phyloP scores from a whole-genome alignment of 208 protist species.

The Trypanosoma avium region DNA sequence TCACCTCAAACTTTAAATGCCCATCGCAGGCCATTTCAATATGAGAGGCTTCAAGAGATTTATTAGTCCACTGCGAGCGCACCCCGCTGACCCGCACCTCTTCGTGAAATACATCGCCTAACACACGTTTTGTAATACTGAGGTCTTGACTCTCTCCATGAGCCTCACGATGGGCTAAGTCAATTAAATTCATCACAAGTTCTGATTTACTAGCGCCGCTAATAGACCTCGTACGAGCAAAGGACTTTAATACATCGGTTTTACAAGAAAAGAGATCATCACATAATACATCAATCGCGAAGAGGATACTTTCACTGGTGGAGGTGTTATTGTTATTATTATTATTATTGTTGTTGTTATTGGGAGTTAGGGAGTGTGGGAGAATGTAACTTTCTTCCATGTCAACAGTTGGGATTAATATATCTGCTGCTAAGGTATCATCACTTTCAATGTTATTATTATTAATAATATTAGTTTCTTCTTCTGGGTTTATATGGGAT shows the following conservation, averaged over 20 bases:
- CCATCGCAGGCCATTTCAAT: slow-evolving; percentile 81
- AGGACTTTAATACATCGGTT: slow-evolving; percentile 74
- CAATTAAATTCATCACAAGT: slow-evolving; percentile 74
- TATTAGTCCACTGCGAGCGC: slow-evolving; percentile 82
- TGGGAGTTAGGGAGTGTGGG: neutral
- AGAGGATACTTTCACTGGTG: slow-evolving; percentile 51
- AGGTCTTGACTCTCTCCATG: slow-evolving; percentile 86
- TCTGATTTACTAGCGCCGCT: slow-evolving; percentile 55
- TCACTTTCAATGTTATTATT: slow-evolving; percentile 23
- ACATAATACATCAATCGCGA: slow-evolving; percentile 78
- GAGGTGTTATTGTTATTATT: too few species aligned
- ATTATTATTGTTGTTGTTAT: too few species aligned
- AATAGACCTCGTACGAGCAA: slow-evolving; percentile 66
- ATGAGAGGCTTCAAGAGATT: slow-evolving; percentile 86
- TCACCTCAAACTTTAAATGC: slow-evolving; percentile 72
- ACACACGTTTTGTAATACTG: slow-evolving; percentile 59
- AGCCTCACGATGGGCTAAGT: slow-evolving; percentile 63
- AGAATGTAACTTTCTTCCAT: slow-evolving; percentile 18
- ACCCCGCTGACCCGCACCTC: slow-evolving; percentile 84
- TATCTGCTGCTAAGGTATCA: slow-evolving; percentile 19
- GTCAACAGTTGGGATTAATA: slow-evolving; percentile 32
- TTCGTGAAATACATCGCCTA: slow-evolving; percentile 84
- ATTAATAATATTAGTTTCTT: neutral
- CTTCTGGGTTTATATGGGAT: too few species aligned
- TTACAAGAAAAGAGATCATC: slow-evolving; percentile 90